A percentile compares a stretch with the other conserved stretches of the same genome.
phyloP scores from a whole-genome alignment of 2,329 filamentous ascomycete genomes.

The Geosmithia morbida region DNA sequence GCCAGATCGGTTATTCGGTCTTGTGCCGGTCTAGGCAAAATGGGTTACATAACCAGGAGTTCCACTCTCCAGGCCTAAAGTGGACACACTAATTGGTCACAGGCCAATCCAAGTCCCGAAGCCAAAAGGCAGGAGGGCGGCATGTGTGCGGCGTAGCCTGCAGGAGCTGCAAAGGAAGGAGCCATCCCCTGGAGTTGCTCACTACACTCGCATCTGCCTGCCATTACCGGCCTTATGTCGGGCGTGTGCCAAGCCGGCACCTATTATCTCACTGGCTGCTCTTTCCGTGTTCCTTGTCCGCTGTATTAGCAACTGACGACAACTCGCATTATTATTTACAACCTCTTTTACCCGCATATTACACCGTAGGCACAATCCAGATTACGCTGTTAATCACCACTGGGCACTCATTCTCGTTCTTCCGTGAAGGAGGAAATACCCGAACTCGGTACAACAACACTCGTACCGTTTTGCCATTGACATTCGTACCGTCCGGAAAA shows the following conservation, averaged over 20 bases:
- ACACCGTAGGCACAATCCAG: too few species aligned
- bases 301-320: neutral
- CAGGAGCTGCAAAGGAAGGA: neutral
- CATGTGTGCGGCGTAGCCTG: neutral
- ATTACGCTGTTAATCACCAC: too few species aligned
- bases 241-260: neutral
- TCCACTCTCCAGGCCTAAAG: too few species aligned
- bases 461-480: neutral
- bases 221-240: neutral
- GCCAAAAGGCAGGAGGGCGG: neutral
- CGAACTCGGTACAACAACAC: too few species aligned
- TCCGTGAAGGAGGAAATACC: too few species aligned
- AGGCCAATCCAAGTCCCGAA: neutral
- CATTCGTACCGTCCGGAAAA: neutral
- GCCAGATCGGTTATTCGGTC: constrained; percentile 2
- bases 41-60: neutral
- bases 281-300: neutral
- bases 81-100: neutral
- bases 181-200: neutral
- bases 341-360: too few species aligned
- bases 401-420: too few species aligned
- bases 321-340: too few species aligned
- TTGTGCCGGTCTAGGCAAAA: constrained; percentile 1
- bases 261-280: neutral
- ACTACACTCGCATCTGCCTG: neutral